Percentiles rank a stretch among this genome's conserved stretches.
Evolutionary conservation across 352 stramenopile species (phyloP).

Genomic region (Peronosclerospora sorghi): DNA sequence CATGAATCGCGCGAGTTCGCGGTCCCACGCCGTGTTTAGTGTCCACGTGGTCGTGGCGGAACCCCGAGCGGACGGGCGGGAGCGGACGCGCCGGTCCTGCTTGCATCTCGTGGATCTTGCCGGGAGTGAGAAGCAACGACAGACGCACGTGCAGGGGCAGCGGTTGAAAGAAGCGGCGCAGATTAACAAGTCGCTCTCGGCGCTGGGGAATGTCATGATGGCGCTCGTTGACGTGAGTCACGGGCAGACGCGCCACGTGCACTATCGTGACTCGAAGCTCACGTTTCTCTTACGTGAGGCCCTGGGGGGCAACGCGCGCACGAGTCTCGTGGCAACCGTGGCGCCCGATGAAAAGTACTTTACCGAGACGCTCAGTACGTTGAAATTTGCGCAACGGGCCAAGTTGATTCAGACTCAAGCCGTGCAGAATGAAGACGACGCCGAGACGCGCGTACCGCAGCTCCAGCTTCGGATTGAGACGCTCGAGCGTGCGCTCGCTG

Average conservation of each 20-base stretch:
- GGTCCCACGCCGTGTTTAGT: slow-evolving; percentile 96
- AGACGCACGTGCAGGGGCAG: slow-evolving; percentile 67
- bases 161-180: slow-evolving; percentile 81
- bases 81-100: slow-evolving; percentile 61
- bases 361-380: slow-evolving; percentile 74
- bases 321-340: slow-evolving; percentile 76
- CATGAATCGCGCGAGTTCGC: slow-evolving; percentile 95
- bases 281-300: slow-evolving; percentile 75
- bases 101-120: slow-evolving; percentile 82
- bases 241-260: slow-evolving; percentile 64
- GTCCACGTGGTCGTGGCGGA: slow-evolving; percentile 86
- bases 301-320: slow-evolving; percentile 80
- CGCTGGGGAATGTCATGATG: slow-evolving; percentile 85
- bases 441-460: slow-evolving; percentile 56
- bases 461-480: slow-evolving; percentile 70
- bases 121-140: slow-evolving; percentile 79
- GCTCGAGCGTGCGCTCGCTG: slow-evolving; percentile 52
- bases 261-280: slow-evolving; percentile 82
- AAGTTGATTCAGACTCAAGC: slow-evolving; percentile 87
- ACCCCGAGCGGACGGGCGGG: slow-evolving; percentile 40
- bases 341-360: slow-evolving; percentile 77
- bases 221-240: slow-evolving; percentile 79
- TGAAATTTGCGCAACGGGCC: slow-evolving; percentile 82
- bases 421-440: slow-evolving; percentile 79
- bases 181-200: slow-evolving; percentile 86